Evolutionary conservation across 1,284 basidiomycete genomes (phyloP), one percentile per base, ranked within the genome.

Genomic region (Termitomyces sp.): DNA sequence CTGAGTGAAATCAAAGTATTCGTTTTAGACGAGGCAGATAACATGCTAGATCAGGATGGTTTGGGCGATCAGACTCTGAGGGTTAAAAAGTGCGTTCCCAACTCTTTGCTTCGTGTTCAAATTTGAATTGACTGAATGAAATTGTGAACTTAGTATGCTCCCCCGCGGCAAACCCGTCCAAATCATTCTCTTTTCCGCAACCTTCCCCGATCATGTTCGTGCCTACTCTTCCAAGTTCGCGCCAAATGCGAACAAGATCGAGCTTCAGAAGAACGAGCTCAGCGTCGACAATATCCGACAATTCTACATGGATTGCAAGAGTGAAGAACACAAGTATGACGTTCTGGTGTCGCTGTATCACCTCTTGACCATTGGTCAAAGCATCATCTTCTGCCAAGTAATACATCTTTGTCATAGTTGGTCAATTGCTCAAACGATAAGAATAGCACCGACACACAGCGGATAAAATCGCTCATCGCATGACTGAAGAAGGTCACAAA

Each of bases 1-100:
- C 76, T 87, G 6, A 81, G 78, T 49, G 76, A 86, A 35, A 82
- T 99, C 66, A 93, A 92, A 66, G 92, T 97, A 9, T 94, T 99
- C 57, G 96, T 99, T 9, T 78, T 99, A 18, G 97, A 99, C 66
- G 97, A 99, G 73, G 97, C 97, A 30, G 97, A 99, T 72, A 97
- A 97, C 71, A 97, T 99, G 94, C 78, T 99, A 59, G 94, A 96
- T 67, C 86, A 93, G 66, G 93, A 96, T 68, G 93, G 95, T 19
- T 73, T 99, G 49, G 93, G 93, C n/a, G 97, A 99, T 63, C 96
- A 99, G 72, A 96, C 93, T 1, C 74, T 96, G 55, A 82, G 89
- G 47, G 93, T 98, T 54, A 98, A 97, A 74, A 97, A 94, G 93
- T 93, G 59, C 51, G 86, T 73, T 13, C 40, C 52, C 42, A 43